A percentile compares a stretch with the other conserved stretches of the same genome.
Conservation (phyloP, 495 filamentous ascomycete genomes). For the Penicillium waksmanii region DNA sequence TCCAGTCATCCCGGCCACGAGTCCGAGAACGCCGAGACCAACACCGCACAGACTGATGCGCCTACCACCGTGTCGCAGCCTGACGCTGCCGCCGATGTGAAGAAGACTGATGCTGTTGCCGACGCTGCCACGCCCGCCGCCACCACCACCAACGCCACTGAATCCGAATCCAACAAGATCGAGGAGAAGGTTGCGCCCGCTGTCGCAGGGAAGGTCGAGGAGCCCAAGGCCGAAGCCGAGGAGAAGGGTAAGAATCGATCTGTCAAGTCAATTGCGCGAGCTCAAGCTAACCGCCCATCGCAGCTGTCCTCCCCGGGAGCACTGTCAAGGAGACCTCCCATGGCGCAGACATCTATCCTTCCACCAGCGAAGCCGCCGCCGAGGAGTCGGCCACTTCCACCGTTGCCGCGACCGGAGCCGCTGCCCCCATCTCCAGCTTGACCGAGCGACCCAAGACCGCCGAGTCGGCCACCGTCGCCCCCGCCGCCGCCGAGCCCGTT, state of each 20-base stretch:
- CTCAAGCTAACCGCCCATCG: not conserved
- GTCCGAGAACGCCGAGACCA: conserved; percentile 38
- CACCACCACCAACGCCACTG: conserved; percentile 27
- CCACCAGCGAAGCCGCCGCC: conserved; percentile 24
- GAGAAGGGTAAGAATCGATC: conserved; percentile 13
- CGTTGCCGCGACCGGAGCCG: conserved; percentile 13
- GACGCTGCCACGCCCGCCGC: conserved; percentile 24
- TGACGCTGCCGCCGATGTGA: conserved; percentile 3
- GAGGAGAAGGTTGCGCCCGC: conserved; percentile 18
- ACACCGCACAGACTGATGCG: conserved; percentile 7
- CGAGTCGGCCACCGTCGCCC: conserved; percentile 18
- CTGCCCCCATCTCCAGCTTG: conserved; percentile 9
- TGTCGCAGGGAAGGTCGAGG: conserved; percentile 14
- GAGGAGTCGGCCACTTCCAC: conserved; percentile 23
- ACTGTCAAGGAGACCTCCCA: conserved; percentile 23
- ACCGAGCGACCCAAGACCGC: conserved; percentile 38
- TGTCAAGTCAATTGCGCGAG: conserved; percentile 7
- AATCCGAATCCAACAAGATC: conserved; percentile 25
- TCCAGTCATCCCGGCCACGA: conserved; percentile 39
- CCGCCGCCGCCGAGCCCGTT: conserved; percentile 10
- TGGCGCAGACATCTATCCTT: conserved; percentile 29
- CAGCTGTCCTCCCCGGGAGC: conserved; percentile 28
- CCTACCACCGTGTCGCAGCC: not conserved
- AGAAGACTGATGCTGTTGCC: conserved; percentile 21
- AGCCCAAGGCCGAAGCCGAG: conserved; percentile 24